These are phyloP conservation scores for Heritiera fomes DNA, from an alignment of 345 rosid genomes.

Conservation along the genomic window DNA sequence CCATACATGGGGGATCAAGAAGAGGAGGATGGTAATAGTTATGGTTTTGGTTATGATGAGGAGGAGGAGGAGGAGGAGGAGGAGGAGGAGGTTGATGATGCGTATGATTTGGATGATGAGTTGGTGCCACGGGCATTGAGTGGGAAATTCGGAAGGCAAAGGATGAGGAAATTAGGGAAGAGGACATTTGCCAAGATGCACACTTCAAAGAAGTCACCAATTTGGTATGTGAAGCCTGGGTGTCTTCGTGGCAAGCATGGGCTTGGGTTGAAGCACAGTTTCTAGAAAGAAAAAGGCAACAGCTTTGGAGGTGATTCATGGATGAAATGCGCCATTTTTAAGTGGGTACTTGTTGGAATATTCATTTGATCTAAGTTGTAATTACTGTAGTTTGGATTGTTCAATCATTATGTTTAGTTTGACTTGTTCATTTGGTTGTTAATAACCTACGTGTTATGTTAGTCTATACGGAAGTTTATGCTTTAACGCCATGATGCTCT, in stretches of 20 bases:
- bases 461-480: neutral
- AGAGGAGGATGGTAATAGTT: neutral
- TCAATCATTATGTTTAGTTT: neutral
- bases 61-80: neutral
- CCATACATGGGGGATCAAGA: neutral
- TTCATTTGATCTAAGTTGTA: neutral
- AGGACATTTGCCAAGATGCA: slow-evolving; percentile 41
- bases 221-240: slow-evolving; percentile 42
- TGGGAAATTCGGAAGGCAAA: slow-evolving; percentile 47
- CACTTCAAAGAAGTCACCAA: slow-evolving; percentile 33
- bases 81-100: neutral
- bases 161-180: slow-evolving; percentile 59
- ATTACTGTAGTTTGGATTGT: slow-evolving; percentile 1
- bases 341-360: slow-evolving; percentile 10
- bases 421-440: neutral
- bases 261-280: slow-evolving; percentile 40
- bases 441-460: neutral
- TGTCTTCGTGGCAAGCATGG: slow-evolving; percentile 59
- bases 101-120: slow-evolving; percentile 30
- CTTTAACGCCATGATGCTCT: neutral
- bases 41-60: no score
- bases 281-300: neutral
- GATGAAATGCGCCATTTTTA: neutral
- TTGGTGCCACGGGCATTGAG: slow-evolving; percentile 42
- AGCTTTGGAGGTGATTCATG: slow-evolving; percentile 1